Conservation (phyloP, 495 filamentous ascomycete genomes). For the Neurospora pannonica region DNA sequence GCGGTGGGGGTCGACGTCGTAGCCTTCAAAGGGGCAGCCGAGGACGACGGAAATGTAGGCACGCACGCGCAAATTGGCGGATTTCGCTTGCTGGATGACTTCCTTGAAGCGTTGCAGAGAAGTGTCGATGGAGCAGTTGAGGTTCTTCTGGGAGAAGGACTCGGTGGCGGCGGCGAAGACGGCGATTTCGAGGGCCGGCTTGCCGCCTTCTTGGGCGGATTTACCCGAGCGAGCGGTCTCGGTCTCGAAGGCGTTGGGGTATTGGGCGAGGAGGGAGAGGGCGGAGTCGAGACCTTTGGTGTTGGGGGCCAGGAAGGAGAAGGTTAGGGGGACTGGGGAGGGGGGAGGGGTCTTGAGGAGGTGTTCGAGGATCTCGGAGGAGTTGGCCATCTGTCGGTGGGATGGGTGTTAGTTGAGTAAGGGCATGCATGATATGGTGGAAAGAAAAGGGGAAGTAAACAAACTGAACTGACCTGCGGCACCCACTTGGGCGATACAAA, state of each 20-base stretch:
- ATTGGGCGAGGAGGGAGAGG: conserved; percentile 29
- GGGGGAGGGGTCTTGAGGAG: conserved; percentile 60
- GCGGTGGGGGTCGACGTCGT: conserved; percentile 62
- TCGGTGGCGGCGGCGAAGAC: conserved; percentile 92
- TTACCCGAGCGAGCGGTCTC: conserved; percentile 11
- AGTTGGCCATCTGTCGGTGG: conserved; percentile 76
- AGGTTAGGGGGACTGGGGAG: conserved; percentile 60
- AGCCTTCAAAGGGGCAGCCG: conserved; percentile 90
- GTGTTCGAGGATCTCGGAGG: conserved; percentile 67
- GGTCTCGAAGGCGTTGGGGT: conserved; percentile 30
- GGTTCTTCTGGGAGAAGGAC: conserved; percentile 80
- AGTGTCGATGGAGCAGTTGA: conserved; percentile 78
- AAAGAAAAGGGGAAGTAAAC: neutral
- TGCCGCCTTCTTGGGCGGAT: conserved; percentile 20
- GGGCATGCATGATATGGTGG: neutral
- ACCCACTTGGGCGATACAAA: conserved; percentile 98
- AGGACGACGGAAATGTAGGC: conserved; percentile 94
- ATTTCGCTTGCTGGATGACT: conserved; percentile 65
- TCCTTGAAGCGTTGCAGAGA: conserved; percentile 68
- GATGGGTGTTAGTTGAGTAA: neutral
- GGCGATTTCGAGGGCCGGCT: conserved; percentile 63
- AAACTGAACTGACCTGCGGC: conserved; percentile 57
- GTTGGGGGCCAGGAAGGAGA: conserved; percentile 92
- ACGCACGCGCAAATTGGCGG: conserved; percentile 58
- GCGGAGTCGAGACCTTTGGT: conserved; percentile 60